Evolutionary conservation across 2,329 filamentous ascomycete species (phyloP), one percentile per base, ranked within the genome.

Genomic region (Cladosporium colombiae): DNA sequence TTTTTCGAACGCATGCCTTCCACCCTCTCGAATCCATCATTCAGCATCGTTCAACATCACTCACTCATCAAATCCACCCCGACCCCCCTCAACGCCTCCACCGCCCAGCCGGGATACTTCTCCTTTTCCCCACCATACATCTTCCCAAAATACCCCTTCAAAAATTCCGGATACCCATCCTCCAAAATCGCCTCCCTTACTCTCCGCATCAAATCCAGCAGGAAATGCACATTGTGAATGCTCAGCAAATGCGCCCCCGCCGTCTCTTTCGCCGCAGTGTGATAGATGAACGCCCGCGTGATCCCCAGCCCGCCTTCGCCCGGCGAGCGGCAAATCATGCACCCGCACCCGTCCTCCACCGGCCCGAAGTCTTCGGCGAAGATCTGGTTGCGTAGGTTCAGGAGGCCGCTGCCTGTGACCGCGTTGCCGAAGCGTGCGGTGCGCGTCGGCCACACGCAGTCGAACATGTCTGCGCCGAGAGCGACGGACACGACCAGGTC

Each of bases 401-500:
- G 81, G n/a, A 92, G 86, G 13, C 95, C 96, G 50, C 83, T 73
- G 65, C 87, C 86, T 2, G 94, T 97, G 66, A 99, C 87, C 44
- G 94, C 95, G 75, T 97, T 97, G 67, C 96, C 95, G 75, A 99
- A 99, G 37, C 95, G 88, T 8, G 95, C 95, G 40, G 95, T 99
- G 63, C 95, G 85, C 5, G 95, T 98, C 1, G 95, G 96, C 95
- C 95, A 99, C 7, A 99, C 95, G 75, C 96, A 99, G 80, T 99
- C 95, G 76, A 99, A 99, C 95, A 99, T 99, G 79, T 99, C 95
- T 58, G 95, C 95, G 3, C 95, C 95, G 0, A 99, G 84, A 1
- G 95, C 95, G 4, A 97, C 89, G 62, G 92, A 96, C 46, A 99
- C 93, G 1, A 99, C 87, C 65, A 99, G 83, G 75, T 99, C 95